These are phyloP conservation scores for Puccinia brachypodii DNA, from an alignment of 1,284 basidiomycete genomes.

Conservation along the genomic window DNA sequence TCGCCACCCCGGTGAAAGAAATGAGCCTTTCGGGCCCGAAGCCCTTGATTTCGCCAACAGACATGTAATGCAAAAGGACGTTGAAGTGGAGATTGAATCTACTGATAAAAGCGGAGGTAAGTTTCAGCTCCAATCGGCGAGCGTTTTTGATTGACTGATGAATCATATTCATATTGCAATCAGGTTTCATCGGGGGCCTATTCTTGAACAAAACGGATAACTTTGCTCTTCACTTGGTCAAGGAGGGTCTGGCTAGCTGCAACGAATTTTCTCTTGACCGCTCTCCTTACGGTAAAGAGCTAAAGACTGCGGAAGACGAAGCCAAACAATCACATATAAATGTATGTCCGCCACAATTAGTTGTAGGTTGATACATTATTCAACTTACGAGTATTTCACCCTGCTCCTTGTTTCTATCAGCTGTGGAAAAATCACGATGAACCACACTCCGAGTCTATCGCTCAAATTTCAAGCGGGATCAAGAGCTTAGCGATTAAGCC, in stretches of 20 bases:
- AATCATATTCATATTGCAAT: neutral
- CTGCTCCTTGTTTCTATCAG: slow-evolving; percentile 13
- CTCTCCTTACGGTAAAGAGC: slow-evolving; percentile 72
- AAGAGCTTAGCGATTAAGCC: slow-evolving; percentile 56
- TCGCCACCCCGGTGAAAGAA: slow-evolving; percentile 73
- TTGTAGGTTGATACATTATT: neutral
- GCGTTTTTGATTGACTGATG: neutral
- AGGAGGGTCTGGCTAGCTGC: slow-evolving; percentile 74
- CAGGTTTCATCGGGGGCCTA: slow-evolving; percentile 18
- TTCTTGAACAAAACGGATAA: slow-evolving; percentile 68
- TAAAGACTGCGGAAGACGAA: slow-evolving; percentile 74
- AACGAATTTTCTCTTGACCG: slow-evolving; percentile 83
- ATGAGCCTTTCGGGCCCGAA: slow-evolving; percentile 84
- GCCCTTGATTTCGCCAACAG: slow-evolving; percentile 76
- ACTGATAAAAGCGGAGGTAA: slow-evolving; percentile 95
- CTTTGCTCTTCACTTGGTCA: slow-evolving; percentile 76
- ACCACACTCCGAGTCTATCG: neutral
- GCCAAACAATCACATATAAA: slow-evolving; percentile 52
- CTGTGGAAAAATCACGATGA: slow-evolving; percentile 24
- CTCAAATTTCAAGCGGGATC: slow-evolving; percentile 47
- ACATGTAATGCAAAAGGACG: slow-evolving; percentile 87
- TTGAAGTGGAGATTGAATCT: slow-evolving; percentile 84
- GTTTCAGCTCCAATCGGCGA: slow-evolving; percentile 45
- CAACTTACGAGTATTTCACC: neutral
- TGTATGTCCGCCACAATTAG: slow-evolving; percentile 20